Percentiles rank a stretch among this genome's conserved stretches.
Evolutionary conservation across 176 grass and related monocot genomes (phyloP).

Genomic region (Calamus simplicifolius): DNA sequence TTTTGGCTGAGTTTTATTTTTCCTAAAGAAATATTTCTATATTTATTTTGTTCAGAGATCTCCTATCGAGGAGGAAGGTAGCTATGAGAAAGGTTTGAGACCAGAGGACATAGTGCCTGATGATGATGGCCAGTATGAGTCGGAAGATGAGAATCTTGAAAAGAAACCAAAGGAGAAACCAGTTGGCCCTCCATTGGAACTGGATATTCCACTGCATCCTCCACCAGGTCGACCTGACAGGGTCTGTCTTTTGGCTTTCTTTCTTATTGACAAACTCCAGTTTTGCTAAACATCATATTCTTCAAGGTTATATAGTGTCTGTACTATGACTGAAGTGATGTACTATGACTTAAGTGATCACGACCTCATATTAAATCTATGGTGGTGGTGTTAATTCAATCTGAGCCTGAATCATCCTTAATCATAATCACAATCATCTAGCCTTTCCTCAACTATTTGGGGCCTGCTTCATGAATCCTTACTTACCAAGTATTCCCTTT

Average conservation of each 20-base stretch:
- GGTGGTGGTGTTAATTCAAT: too few species aligned
- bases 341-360: too few species aligned
- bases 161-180: conserved; percentile 75
- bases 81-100: conserved; percentile 61
- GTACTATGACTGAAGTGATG: too few species aligned
- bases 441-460: too few species aligned
- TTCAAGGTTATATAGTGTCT: too few species aligned
- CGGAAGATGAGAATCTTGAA: conserved; percentile 77
- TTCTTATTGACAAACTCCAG: not conserved
- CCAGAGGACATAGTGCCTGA: conserved; percentile 63
- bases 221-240: conserved; percentile 66
- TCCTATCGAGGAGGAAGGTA: conserved; percentile 57
- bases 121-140: conserved; percentile 65
- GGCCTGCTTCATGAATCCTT: too few species aligned
- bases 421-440: too few species aligned
- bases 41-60: conserved; percentile 49
- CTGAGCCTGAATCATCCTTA: too few species aligned
- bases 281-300: not conserved
- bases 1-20: too few species aligned
- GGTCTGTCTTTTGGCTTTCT: conserved; percentile 17
- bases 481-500: too few species aligned
- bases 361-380: too few species aligned
- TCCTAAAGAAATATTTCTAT: not conserved
- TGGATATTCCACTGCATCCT: conserved; percentile 53
- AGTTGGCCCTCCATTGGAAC: conserved; percentile 74